phyloP scores from a whole-genome alignment of 768 basidiomycete genomes.

The Strobilomyces confusus region DNA sequence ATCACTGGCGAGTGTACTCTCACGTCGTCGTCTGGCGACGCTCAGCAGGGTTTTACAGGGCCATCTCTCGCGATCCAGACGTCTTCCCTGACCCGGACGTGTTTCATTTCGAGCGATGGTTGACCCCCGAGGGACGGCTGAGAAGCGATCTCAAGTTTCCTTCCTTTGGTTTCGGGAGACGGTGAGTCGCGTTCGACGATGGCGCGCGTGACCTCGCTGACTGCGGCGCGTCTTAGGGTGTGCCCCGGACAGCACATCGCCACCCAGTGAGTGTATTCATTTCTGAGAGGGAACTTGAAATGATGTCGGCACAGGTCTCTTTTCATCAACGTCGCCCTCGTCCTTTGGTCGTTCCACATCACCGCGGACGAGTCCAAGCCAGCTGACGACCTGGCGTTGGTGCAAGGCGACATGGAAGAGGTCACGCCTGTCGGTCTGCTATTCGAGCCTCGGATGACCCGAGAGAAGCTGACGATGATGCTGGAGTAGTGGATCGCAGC shows the following conservation, averaged over 20 bases:
- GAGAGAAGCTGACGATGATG: constrained; percentile 7
- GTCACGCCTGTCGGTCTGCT: constrained; percentile 47
- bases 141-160: constrained; percentile 45
- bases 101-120: constrained; percentile 35
- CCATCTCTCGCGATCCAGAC: constrained; percentile 35
- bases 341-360: constrained; percentile 58
- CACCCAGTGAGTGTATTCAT: constrained; percentile 26
- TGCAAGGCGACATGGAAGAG: constrained; percentile 8
- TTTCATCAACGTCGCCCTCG: constrained; percentile 55
- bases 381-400: constrained; percentile 55
- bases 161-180: constrained; percentile 50
- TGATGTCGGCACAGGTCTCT: constrained; percentile 42
- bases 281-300: not conserved
- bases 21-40: too few relatives aligned
- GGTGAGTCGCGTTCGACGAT: too few relatives aligned
- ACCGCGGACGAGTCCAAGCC: constrained; percentile 42
- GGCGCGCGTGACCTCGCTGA: not conserved
- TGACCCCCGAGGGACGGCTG: constrained; percentile 21
- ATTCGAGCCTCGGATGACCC: constrained; percentile 43
- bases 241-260: constrained; percentile 60
- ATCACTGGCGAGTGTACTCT: constrained; percentile 12
- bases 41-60: constrained; percentile 14
- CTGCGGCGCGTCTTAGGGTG: constrained; percentile 32
- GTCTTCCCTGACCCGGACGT: constrained; percentile 35
- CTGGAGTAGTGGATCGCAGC: not conserved